A percentile compares a stretch with the other conserved stretches of the same genome.
These are phyloP conservation scores for Plantago elongata DNA, from an alignment of 257 asterid genomes.

Conservation along the genomic window DNA sequence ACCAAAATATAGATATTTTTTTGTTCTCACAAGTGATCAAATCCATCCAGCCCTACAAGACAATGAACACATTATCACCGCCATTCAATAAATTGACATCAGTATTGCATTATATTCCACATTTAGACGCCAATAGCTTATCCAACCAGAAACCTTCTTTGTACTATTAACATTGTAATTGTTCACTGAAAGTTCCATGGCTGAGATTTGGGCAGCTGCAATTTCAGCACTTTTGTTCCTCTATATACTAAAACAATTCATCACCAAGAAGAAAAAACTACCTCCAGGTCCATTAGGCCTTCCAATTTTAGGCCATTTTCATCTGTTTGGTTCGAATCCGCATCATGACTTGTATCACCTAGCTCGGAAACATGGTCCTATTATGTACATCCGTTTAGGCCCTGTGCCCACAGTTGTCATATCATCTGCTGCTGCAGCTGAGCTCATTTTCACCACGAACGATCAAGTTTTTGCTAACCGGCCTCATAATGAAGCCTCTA, in stretches of 20 bases:
- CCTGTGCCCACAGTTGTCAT: not conserved
- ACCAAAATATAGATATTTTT: no score
- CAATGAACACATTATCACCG: no score
- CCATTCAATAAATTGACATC: no score
- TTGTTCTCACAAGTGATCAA: no score
- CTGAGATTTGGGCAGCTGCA: not conserved
- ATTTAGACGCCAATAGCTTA: no score
- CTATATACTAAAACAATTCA: not conserved
- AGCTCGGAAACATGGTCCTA: not conserved
- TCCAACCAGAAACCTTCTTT: not conserved
- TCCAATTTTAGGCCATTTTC: not conserved
- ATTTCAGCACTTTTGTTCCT: not conserved
- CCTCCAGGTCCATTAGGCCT: conserved; percentile 1
- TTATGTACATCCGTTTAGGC: not conserved
- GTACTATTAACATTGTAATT: not conserved
- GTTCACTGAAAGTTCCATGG: not conserved
- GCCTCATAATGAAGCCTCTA: not conserved
- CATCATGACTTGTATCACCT: not conserved
- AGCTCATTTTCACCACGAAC: not conserved
- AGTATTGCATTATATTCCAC: no score
- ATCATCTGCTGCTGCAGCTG: not conserved
- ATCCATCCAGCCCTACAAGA: no score
- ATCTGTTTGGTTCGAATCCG: not conserved
- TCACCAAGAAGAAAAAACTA: not conserved
- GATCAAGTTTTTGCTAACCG: not conserved